phyloP scores from a whole-genome alignment of 495 filamentous ascomycete genomes.

The Aspergillus nanangensis region DNA sequence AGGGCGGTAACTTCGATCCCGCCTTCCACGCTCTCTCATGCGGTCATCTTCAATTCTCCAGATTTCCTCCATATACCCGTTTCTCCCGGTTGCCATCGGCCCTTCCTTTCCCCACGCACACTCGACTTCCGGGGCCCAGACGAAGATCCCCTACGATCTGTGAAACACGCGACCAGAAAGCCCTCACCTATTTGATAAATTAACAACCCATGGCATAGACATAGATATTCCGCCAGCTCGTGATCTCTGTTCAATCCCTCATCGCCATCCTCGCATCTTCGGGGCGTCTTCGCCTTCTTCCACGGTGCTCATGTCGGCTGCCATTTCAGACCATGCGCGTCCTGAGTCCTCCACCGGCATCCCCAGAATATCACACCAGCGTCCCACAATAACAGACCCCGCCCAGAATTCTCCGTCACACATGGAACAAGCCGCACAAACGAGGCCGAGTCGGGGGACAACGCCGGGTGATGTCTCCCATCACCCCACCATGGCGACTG shows the following conservation, averaged over 20 bases:
- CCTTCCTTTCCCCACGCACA: neutral
- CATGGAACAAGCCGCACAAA: slow-evolving; percentile 34
- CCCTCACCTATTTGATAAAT: no score
- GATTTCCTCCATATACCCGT: slow-evolving; percentile 5
- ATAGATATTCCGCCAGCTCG: slow-evolving; percentile 32
- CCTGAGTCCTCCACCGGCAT: slow-evolving; percentile 10
- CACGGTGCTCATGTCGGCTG: slow-evolving; percentile 24
- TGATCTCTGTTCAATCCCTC: no score
- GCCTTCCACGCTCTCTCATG: slow-evolving; percentile 17
- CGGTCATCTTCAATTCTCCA: slow-evolving; percentile 7
- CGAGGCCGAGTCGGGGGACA: slow-evolving; percentile 20
- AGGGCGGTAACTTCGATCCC: slow-evolving; percentile 22
- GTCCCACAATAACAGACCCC: slow-evolving; percentile 11
- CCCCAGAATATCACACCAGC: slow-evolving; percentile 5
- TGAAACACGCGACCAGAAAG: no score
- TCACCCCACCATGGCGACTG: slow-evolving; percentile 7
- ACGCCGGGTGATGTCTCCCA: slow-evolving; percentile 17
- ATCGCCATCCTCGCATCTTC: slow-evolving; percentile 6
- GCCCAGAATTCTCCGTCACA: slow-evolving; percentile 16
- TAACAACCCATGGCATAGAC: slow-evolving; percentile 13
- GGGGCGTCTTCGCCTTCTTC: neutral
- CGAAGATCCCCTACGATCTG: neutral
- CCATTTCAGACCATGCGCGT: slow-evolving; percentile 27
- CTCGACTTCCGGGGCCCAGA: no score
- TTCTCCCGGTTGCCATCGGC: neutral